Evolutionary conservation across 139 green algal species (phyloP), one percentile per base, ranked within the genome.

Genomic region (Nannochloris sp.): DNA sequence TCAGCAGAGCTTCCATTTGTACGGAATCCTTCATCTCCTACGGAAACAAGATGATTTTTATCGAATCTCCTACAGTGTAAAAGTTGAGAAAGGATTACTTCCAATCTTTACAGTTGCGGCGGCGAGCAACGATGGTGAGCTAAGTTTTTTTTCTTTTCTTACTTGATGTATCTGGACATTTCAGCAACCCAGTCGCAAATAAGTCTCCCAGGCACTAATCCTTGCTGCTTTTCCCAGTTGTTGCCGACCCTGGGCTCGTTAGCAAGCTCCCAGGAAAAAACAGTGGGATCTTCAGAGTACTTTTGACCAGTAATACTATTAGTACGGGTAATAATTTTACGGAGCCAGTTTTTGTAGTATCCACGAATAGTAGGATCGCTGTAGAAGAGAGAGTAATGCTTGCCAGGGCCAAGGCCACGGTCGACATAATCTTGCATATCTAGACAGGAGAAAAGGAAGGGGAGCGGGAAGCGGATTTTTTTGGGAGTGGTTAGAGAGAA

Each of bases 231-330:
- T 30, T 74, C 39, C n/a, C 24, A 55, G 9, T 2, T n/a, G 31
- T 74, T 25, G 36, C 23, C 44, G n/a, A 15, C 55, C 34, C 14
- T 25, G 25, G 47, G 34, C 23, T 75, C 44, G 12, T 68, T 44
- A 27, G 6, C 36, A 27, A 67, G 44, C 48, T 88, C 79, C 80
- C 78, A 86, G 0, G 64, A 77, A 32, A 87, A 60, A 10, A 89
- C 75, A 24, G 81, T 85, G 19, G 81, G 77, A 58, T 89, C 83
- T 37, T 85, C 66, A 4, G 61, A 33, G 58, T 83, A 81, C 6
- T 31, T 0, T 51, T 81, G 33, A 6, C 74, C 65, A 0, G 76
- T 87, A 29, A 76, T 39, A 29, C 38, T 65, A 68, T 87, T 89
- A 31, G 57, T 71, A 19, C 75, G 76, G 13, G 45, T 32, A 9